Evolutionary conservation across 108 stramenopile species (phyloP).

Genomic region (Nitzschia sp.): DNA sequence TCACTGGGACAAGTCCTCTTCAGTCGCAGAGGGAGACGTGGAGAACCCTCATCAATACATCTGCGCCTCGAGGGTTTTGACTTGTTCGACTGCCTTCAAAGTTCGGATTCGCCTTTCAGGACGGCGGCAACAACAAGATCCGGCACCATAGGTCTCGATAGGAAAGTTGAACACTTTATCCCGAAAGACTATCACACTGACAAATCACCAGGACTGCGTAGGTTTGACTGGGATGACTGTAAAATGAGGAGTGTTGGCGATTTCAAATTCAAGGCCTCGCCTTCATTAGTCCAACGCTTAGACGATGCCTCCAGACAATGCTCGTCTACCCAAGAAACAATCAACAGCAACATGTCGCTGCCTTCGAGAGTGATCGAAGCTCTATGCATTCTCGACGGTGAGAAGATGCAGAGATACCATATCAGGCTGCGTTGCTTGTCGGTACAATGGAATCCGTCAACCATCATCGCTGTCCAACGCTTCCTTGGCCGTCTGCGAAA

Average conservation of each 20-base stretch:
- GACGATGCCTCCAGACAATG: constrained; percentile 8
- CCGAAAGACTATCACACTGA: too few species aligned
- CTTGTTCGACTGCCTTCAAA: constrained; percentile 62
- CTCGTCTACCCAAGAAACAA: not conserved
- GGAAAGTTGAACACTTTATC: constrained; percentile 1
- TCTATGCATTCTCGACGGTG: not conserved
- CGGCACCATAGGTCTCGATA: constrained; percentile 6
- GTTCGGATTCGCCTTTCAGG: constrained; percentile 55
- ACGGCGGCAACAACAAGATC: constrained; percentile 35
- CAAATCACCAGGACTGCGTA: not conserved
- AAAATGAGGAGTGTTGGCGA: not conserved
- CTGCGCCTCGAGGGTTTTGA: constrained; percentile 38
- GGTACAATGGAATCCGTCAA: constrained; percentile 82
- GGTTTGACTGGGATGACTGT: constrained; percentile 14
- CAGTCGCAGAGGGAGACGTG: constrained; percentile 11
- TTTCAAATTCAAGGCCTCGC: constrained; percentile 6
- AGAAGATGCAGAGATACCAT: constrained; percentile 5
- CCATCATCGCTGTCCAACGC: constrained; percentile 70
- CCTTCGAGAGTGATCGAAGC: constrained; percentile 19
- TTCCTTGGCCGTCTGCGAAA: constrained; percentile 69
- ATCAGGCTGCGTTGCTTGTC: constrained; percentile 17
- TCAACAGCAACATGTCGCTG: not conserved
- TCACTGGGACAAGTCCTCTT: constrained; percentile 40
- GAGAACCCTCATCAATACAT: constrained; percentile 10
- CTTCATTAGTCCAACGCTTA: constrained; percentile 7